phyloP scores from a whole-genome alignment of 2,329 filamentous ascomycete genomes.

The Pseudofabraea citricarpa region DNA sequence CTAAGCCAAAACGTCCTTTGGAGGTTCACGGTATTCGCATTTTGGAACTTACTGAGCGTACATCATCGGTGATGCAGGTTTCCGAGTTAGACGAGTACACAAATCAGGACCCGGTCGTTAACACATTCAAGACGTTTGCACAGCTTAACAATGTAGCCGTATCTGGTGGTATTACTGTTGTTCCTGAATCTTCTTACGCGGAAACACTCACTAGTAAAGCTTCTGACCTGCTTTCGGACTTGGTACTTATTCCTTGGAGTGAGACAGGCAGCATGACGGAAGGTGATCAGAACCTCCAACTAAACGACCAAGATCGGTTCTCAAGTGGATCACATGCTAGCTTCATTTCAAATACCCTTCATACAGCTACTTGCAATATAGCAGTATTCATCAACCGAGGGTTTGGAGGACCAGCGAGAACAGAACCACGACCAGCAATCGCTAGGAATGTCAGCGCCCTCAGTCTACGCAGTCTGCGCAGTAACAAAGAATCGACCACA shows the following conservation, averaged over 20 bases:
- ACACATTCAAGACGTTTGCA: slow-evolving; percentile 85
- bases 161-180: slow-evolving; percentile 74
- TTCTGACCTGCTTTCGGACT: slow-evolving; percentile 63
- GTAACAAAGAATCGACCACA: slow-evolving; percentile 50
- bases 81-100: slow-evolving; percentile 73
- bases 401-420: slow-evolving; percentile 45
- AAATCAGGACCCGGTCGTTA: slow-evolving; percentile 77
- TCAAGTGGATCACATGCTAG: slow-evolving; percentile 59
- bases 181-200: slow-evolving; percentile 73
- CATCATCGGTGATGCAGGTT: slow-evolving; percentile 92
- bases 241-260: slow-evolving; percentile 86
- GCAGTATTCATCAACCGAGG: slow-evolving; percentile 77
- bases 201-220: slow-evolving; percentile 71
- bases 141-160: slow-evolving; percentile 79
- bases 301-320: slow-evolving; percentile 48
- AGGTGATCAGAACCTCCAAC: slow-evolving; percentile 41
- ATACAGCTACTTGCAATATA: slow-evolving; percentile 59
- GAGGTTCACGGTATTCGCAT: slow-evolving; percentile 71
- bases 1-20: slow-evolving; percentile 14
- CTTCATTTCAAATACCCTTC: slow-evolving; percentile 68
- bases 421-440: slow-evolving; percentile 32
- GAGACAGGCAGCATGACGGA: slow-evolving; percentile 73
- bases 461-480: slow-evolving; percentile 57
- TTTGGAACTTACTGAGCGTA: slow-evolving; percentile 83
- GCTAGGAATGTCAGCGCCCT: slow-evolving; percentile 47